Evolutionary conservation across 768 basidiomycete genomes (phyloP), one percentile per base, ranked within the genome.

Genomic region (Gelatoporia subvermispora): DNA sequence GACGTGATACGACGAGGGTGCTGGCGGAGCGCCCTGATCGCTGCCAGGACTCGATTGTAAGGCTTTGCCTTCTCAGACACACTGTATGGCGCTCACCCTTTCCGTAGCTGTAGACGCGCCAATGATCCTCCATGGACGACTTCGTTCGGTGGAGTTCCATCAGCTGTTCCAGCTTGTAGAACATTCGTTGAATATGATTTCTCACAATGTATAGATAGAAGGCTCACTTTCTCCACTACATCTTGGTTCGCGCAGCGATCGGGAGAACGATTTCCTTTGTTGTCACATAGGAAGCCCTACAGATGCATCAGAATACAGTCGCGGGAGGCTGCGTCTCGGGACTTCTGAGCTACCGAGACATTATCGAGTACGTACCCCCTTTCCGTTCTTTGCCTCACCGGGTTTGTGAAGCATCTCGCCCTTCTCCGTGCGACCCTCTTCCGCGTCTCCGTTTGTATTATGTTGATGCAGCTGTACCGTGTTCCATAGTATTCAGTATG

Each of bases 201-300:
- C 16, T 21, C 22, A 25, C 5, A 35, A 8, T 10, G 10, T 23
- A 43, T 24, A 48, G 15, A 20, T 21, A 11, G 11, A 24, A 35
- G 16, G 41, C 60, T 21, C 53, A 81, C 88, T 74, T 87, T 88
- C 58, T 84, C 82, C 25, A 88, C 73, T 41, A 92, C 76, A 56
- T 84, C 78, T 61, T 89, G 83, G 59, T 92, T 92, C 3, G 71
- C 79, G 81, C 3, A 60, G 46, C 57, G 13, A 51, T 56, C 48
- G 59, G 40, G 39, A 60, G 28, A 9, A n/a, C 22, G 22, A 64
- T 50, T 58, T 22, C 69, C 68, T 54, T 75, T 77, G 15, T 66
- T 66, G 53, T 90, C 85, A 59, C 84, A 86, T 13, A 78, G 67
- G 65, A 79, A 90, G n/a, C 79, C 79, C 84, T 88, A 44, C 35